Base-by-base conservation (phyloP, 495 filamentous ascomycete genomes). In the Penicillium cataractarum region DNA sequence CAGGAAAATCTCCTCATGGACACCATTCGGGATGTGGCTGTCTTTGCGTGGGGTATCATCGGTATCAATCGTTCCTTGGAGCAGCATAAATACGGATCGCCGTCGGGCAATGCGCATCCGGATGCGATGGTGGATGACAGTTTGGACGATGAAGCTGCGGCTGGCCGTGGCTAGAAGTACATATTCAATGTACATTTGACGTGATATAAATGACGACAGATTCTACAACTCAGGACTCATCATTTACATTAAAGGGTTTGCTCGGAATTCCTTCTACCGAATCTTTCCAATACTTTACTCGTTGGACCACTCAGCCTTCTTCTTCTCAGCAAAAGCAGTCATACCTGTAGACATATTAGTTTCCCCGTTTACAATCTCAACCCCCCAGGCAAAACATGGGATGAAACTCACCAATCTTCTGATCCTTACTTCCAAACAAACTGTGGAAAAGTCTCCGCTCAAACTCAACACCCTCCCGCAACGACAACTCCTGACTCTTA, bases 261-360 rank as follows among this genome's bases (percentile, higher is more conserved):
- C 10, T 9, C 7, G 42, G 7, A 19, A 22, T 46, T 6, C 6
- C 7, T 44, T 19, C 21, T 22, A 21, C 21, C 42, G 4, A 46
- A 9, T 4, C 19, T 19, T 17, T n/a, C 24, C 13, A 10, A 33
- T 19, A 6, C 26, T 64, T 69, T 87, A 97, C 73, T 93, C 86
- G 72, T 97, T 76, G 26, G 83, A 87, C 95, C 95, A 99, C 74
- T 96, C 86, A 1, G 95, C 80, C 83, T 96, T 94, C 81, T 90
- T 86, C 87, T 97, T 97, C 80, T 95, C 90, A 1, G 89, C 89
- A 79, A 99, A 99, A 17, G 95, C 95, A 69, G 83, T 88, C 94
- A 98, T 98, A 13, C 92, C 86, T 87, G 55, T 26, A 44, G 17
- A 56, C 19, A 58, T 19, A 46, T 74, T 62, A 78, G 70, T 50